These are phyloP conservation scores for Phylloporus arenicola DNA, from an alignment of 768 basidiomycete genomes.

Conservation along the genomic window DNA sequence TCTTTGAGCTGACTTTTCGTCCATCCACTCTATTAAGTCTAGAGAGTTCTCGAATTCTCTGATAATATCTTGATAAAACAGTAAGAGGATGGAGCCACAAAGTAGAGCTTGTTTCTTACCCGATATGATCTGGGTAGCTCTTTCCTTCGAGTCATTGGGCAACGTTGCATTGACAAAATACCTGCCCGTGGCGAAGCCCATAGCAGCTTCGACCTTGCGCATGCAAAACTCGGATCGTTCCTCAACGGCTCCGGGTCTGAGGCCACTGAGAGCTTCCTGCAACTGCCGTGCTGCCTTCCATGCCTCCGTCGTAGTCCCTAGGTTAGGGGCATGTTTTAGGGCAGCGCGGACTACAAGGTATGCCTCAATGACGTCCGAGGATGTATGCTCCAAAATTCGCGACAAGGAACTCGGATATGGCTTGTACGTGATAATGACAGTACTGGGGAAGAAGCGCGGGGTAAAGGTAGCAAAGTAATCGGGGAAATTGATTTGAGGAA, in stretches of 20 bases:
- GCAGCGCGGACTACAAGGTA: slow-evolving; percentile 83
- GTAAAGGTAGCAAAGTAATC: slow-evolving; percentile 86
- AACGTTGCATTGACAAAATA: slow-evolving; percentile 87
- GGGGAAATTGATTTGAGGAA: slow-evolving; percentile 76
- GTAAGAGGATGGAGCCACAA: slow-evolving; percentile 1
- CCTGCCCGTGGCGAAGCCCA: slow-evolving; percentile 88
- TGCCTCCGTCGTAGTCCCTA: slow-evolving; percentile 71
- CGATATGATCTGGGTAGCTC: slow-evolving; percentile 78
- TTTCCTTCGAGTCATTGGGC: slow-evolving; percentile 68
- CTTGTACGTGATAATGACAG: slow-evolving; percentile 80
- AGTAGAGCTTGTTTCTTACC: slow-evolving; percentile 36
- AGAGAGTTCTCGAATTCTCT: slow-evolving; percentile 78
- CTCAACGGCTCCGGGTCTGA: slow-evolving; percentile 80
- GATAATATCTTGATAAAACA: slow-evolving; percentile 57
- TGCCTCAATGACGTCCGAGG: slow-evolving; percentile 70
- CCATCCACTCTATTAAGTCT: slow-evolving; percentile 83
- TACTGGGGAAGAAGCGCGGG: slow-evolving; percentile 66
- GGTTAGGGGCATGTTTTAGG: slow-evolving; percentile 57
- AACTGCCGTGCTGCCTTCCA: slow-evolving; percentile 72
- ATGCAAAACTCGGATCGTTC: slow-evolving; percentile 85
- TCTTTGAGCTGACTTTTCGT: slow-evolving; percentile 68
- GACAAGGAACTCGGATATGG: slow-evolving; percentile 66
- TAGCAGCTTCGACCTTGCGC: slow-evolving; percentile 56
- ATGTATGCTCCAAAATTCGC: slow-evolving; percentile 60
- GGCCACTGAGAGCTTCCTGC: slow-evolving; percentile 68